phyloP scores from a whole-genome alignment of 148 eudicot species.

The Chenopodium berlandieri region DNA sequence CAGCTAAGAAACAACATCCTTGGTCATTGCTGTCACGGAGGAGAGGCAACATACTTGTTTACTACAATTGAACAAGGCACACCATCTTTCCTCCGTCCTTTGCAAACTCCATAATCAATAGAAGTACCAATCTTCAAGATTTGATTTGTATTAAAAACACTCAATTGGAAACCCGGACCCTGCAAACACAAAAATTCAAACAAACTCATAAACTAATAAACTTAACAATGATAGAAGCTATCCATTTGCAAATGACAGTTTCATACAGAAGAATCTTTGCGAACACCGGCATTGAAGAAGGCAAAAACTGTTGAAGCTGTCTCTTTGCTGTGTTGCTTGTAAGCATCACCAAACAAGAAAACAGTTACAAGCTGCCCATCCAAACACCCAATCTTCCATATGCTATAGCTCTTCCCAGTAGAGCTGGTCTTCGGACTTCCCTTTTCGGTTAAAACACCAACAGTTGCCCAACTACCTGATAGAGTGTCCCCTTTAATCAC shows the following conservation, averaged over 20 bases:
- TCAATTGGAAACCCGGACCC: slow-evolving; percentile 77
- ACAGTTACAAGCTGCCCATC: slow-evolving; percentile 68
- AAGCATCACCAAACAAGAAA: slow-evolving; percentile 95
- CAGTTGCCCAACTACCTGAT: slow-evolving; percentile 95
- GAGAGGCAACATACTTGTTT: slow-evolving; percentile 57
- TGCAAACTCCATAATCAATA: slow-evolving; percentile 81
- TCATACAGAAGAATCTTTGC: slow-evolving; percentile 72
- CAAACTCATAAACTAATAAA: background rate
- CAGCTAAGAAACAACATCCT: background rate
- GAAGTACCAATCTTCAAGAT: slow-evolving; percentile 84
- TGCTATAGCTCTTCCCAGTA: slow-evolving; percentile 62
- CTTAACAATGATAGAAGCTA: background rate
- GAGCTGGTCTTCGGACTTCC: slow-evolving; percentile 65
- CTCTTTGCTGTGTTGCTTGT: slow-evolving; percentile 54
- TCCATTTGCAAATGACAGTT: slow-evolving; percentile 10
- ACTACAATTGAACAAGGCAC: slow-evolving; percentile 56
- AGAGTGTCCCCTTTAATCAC: slow-evolving; percentile 71
- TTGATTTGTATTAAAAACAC: slow-evolving; percentile 62
- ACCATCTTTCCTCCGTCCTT: slow-evolving; percentile 77
- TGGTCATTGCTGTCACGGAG: background rate
- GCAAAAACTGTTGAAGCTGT: slow-evolving; percentile 60
- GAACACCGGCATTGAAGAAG: slow-evolving; percentile 62
- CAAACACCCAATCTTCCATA: slow-evolving; percentile 88
- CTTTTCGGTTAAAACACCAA: slow-evolving; percentile 75
- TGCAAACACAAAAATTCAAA: slow-evolving; percentile 25